Conservation (phyloP, 2,329 filamentous ascomycete species). For the Pseudopyrenochaeta lycopersici region DNA sequence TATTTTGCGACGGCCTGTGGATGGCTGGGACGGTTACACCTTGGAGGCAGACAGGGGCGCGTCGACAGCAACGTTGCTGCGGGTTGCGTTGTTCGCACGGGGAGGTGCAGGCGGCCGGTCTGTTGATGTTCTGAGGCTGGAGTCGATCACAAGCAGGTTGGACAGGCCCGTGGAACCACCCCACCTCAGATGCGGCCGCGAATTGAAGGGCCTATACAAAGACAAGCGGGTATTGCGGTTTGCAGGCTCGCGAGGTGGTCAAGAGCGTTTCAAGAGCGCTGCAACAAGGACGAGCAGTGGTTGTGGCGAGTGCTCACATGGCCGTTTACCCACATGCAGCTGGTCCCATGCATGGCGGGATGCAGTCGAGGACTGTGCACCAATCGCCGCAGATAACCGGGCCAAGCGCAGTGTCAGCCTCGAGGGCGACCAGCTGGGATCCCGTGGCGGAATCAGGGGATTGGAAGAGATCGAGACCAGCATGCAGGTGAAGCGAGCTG, state of each 20-base stretch:
- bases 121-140: slow-evolving; percentile 1
- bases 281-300: slow-evolving; percentile 31
- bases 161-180: slow-evolving; percentile 19
- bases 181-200: slow-evolving; percentile 27
- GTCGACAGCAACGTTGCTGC: slow-evolving; percentile 37
- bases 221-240: slow-evolving; percentile 17
- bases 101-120: slow-evolving; percentile 31
- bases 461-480: slow-evolving; percentile 20
- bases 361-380: slow-evolving; percentile 23
- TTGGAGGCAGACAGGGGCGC: slow-evolving; percentile 23
- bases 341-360: slow-evolving; percentile 20
- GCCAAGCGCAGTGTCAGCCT: slow-evolving; percentile 41
- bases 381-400: slow-evolving; percentile 42
- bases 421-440: slow-evolving; percentile 28
- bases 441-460: slow-evolving; percentile 23
- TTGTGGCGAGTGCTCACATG: slow-evolving; percentile 43
- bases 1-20: slow-evolving; percentile 11
- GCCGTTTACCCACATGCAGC: slow-evolving; percentile 31
- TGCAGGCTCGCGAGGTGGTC: slow-evolving; percentile 16
- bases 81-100: slow-evolving; percentile 35
- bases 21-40: slow-evolving; percentile 27
- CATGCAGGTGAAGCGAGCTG: slow-evolving; percentile 19
- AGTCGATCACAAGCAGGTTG: slow-evolving; percentile 1
- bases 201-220: slow-evolving; percentile 15
- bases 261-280: slow-evolving; percentile 38